phyloP scores from a whole-genome alignment of 148 eudicot species.

The Vaccinium corymbosum region DNA sequence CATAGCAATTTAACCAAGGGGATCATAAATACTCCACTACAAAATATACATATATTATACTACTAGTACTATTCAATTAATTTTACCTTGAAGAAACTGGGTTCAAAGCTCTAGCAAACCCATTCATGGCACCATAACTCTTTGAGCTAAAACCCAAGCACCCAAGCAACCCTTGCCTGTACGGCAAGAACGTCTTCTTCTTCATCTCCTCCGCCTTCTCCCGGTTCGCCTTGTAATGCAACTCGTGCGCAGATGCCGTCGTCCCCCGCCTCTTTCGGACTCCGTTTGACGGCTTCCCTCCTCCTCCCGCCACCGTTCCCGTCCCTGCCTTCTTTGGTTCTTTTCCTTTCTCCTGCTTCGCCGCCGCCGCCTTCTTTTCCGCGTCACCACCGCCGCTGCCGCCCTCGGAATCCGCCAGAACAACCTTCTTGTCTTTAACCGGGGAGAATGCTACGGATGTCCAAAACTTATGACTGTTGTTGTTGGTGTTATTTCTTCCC shows the following conservation, averaged over 20 bases:
- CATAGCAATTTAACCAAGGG: neutral
- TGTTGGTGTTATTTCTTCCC: conserved; percentile 44
- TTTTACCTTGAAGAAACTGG: conserved; percentile 83
- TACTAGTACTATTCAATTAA: neutral
- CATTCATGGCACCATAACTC: conserved; percentile 76
- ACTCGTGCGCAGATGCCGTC: conserved; percentile 60
- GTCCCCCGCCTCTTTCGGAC: conserved; percentile 57
- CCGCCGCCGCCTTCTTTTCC: conserved; percentile 13
- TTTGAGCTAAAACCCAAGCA: conserved; percentile 88
- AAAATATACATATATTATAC: neutral
- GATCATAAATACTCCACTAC: neutral
- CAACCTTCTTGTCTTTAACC: conserved; percentile 38
- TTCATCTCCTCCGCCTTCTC: conserved; percentile 95
- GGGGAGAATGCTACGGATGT: conserved; percentile 60
- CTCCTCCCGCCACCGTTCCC: neutral
- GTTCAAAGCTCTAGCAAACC: conserved; percentile 70
- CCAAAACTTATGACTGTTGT: conserved; percentile 62
- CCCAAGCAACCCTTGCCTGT: conserved; percentile 83
- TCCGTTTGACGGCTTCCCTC: conserved; percentile 31
- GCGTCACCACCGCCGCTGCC: neutral
- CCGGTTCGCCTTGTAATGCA: conserved; percentile 81
- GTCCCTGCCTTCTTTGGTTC: neutral
- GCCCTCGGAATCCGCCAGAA: conserved; percentile 15
- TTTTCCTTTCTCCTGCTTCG: neutral
- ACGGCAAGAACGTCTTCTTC: conserved; percentile 88